phyloP scores from a whole-genome alignment of 768 basidiomycete genomes.

The Amanita rubescens region DNA sequence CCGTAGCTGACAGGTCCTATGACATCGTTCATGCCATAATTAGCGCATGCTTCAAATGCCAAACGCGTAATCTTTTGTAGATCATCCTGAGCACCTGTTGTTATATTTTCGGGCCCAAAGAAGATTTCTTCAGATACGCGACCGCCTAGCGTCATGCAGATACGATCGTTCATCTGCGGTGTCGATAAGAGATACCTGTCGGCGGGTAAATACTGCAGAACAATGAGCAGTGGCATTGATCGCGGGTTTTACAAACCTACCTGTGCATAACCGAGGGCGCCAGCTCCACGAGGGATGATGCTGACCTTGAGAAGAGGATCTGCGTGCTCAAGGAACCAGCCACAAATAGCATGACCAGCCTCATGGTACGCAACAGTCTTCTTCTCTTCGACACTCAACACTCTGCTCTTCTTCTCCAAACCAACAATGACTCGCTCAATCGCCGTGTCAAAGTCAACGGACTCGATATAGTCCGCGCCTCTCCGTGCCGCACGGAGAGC shows the following conservation, averaged over 20 bases:
- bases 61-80: constrained; percentile 96
- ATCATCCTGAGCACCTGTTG: constrained; percentile 97
- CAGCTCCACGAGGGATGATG: constrained; percentile 95
- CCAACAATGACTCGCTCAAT: constrained; percentile 98
- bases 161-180: constrained; percentile 89
- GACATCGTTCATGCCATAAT: constrained; percentile 93
- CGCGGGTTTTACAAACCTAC: constrained; percentile 27
- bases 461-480: constrained; percentile 67
- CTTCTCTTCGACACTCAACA: constrained; percentile 94
- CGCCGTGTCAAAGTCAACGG: constrained; percentile 90
- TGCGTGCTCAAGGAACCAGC: constrained; percentile 97
- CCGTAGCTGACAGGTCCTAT: constrained; percentile 98
- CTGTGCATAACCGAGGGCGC: constrained; percentile 94
- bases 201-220: constrained; percentile 76
- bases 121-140: constrained; percentile 98
- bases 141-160: constrained; percentile 98
- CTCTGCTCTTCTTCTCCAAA: constrained; percentile 90
- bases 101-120: constrained; percentile 87
- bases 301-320: constrained; percentile 96
- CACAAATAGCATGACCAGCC: constrained; percentile 96
- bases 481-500: constrained; percentile 91
- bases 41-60: constrained; percentile 93
- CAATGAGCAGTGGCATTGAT: constrained; percentile 9
- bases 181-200: constrained; percentile 95
- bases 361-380: constrained; percentile 98